Evolutionary conservation across 768 basidiomycete genomes (phyloP).

Genomic region (Lactarius vividus): DNA sequence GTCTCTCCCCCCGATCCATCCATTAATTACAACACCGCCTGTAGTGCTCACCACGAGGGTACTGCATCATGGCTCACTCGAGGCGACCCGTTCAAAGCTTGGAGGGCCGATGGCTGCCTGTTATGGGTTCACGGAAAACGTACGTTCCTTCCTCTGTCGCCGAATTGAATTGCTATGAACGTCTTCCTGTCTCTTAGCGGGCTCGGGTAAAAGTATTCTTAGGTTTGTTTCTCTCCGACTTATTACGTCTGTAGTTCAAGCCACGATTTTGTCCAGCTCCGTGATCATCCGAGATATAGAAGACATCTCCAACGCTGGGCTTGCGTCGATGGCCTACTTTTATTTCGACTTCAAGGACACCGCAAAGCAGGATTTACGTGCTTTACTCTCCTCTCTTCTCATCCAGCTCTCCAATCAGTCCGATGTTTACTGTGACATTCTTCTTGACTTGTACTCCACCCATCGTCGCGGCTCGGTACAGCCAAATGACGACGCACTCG

Average conservation of each 20-base stretch:
- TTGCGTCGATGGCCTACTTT: background rate
- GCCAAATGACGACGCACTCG: background rate
- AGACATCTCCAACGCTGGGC: background rate
- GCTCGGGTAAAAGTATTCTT: slow-evolving; percentile 14
- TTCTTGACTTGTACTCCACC: too few species aligned
- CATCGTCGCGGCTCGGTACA: too few species aligned
- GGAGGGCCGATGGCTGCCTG: background rate
- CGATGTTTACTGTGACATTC: too few species aligned
- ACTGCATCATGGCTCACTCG: too few species aligned
- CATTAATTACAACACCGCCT: too few species aligned
- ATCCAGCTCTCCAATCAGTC: too few species aligned
- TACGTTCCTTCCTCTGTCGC: background rate
- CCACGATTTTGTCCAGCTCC: background rate
- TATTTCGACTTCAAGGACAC: background rate
- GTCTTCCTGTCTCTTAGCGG: background rate
- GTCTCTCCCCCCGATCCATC: too few species aligned
- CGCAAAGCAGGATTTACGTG: background rate
- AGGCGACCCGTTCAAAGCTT: too few species aligned
- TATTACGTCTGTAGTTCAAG: background rate
- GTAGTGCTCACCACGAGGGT: too few species aligned
- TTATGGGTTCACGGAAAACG: slow-evolving; percentile 8
- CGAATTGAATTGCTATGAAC: background rate
- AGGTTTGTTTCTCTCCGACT: background rate
- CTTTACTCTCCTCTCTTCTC: background rate
- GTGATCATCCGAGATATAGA: slow-evolving; percentile 1